These are phyloP conservation scores for Russula dissimulans DNA, from an alignment of 768 basidiomycete species.

Conservation along the genomic window DNA sequence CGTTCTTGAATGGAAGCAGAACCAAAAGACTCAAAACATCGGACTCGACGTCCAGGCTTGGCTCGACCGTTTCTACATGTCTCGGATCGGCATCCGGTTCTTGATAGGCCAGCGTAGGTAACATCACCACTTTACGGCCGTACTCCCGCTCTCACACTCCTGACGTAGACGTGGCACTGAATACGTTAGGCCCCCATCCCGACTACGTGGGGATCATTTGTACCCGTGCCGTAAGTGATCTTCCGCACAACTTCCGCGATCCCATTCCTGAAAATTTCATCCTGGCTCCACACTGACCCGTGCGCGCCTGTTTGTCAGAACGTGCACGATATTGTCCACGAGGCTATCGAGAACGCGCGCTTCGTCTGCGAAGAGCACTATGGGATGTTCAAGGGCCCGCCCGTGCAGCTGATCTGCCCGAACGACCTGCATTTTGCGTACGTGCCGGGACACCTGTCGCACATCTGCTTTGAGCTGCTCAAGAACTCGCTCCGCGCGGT, in stretches of 20 bases:
- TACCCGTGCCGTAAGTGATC: constrained; percentile 63
- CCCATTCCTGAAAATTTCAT: background rate
- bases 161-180: constrained; percentile 78
- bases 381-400: constrained; percentile 88
- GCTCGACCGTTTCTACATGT: constrained; percentile 96
- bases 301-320: constrained; percentile 39
- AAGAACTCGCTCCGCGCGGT: constrained; percentile 97
- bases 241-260: background rate
- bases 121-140: background rate
- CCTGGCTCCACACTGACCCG: background rate
- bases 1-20: constrained; percentile 90
- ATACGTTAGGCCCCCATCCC: constrained; percentile 79
- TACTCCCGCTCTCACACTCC: background rate
- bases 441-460: constrained; percentile 92
- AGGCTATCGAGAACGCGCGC: constrained; percentile 95
- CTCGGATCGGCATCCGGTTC: constrained; percentile 91
- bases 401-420: constrained; percentile 94
- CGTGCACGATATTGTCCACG: constrained; percentile 94
- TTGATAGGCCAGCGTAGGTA: constrained; percentile 84
- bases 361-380: constrained; percentile 95
- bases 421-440: constrained; percentile 81
- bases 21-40: constrained; percentile 57
- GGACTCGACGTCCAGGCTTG: constrained; percentile 88
- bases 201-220: constrained; percentile 98
- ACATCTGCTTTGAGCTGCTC: constrained; percentile 93